These are phyloP conservation scores for Macrophomina tecta DNA, from an alignment of 2,329 filamentous ascomycete species.

Conservation along the genomic window DNA sequence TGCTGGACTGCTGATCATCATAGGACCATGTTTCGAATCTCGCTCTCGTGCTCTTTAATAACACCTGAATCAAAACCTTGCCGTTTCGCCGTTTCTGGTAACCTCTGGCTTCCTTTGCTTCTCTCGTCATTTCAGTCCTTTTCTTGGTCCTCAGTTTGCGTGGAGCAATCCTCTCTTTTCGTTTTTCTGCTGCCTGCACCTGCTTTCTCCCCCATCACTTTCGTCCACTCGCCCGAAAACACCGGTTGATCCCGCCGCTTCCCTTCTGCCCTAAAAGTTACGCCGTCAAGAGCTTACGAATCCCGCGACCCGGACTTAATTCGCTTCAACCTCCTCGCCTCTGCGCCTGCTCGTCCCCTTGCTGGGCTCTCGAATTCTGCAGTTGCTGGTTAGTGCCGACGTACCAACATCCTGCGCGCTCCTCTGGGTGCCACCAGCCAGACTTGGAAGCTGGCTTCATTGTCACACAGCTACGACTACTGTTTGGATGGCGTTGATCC, in stretches of 20 bases:
- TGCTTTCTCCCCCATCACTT: not conserved
- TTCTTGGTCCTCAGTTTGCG: not conserved
- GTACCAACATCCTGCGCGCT: not conserved
- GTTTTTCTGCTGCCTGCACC: not conserved
- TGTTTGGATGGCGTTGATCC: not conserved
- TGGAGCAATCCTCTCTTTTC: not conserved
- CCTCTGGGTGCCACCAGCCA: slow-evolving; percentile 1
- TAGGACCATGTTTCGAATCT: slow-evolving; percentile 24
- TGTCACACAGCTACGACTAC: not conserved
- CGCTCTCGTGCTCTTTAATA: slow-evolving; percentile 20
- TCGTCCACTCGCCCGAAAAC: too few species aligned
- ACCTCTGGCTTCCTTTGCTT: not conserved
- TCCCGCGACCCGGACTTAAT: not conserved
- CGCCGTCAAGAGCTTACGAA: not conserved
- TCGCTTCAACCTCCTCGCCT: not conserved
- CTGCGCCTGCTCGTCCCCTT: not conserved
- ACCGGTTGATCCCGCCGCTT: not conserved
- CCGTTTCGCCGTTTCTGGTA: not conserved
- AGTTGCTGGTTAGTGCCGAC: slow-evolving; percentile 1
- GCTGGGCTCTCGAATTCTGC: not conserved
- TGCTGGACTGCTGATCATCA: slow-evolving; percentile 23
- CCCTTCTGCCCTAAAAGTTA: not conserved
- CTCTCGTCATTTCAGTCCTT: not conserved
- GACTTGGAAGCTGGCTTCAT: not conserved
- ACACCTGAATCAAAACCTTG: slow-evolving; percentile 8